Percentiles rank a stretch among this genome's conserved stretches.
These are phyloP conservation scores for Colletotrichum zoysiae DNA, from an alignment of 2,329 filamentous ascomycete genomes.

Conservation along the genomic window DNA sequence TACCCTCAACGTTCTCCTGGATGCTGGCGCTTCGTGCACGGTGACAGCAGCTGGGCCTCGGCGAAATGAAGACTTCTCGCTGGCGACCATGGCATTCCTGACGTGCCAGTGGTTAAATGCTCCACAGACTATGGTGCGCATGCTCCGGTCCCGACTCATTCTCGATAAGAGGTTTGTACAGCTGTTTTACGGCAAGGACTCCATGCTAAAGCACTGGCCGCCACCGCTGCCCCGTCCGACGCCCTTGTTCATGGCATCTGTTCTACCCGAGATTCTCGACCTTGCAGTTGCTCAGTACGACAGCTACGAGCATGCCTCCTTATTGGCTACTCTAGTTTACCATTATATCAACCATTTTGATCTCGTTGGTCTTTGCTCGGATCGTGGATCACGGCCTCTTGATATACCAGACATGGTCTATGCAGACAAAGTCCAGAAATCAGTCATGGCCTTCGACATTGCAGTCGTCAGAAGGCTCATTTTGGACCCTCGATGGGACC, in stretches of 20 bases:
- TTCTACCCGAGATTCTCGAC: slow-evolving; percentile 23
- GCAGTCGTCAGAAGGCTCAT: slow-evolving; percentile 27
- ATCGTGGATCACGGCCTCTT: neutral
- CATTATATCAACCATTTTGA: slow-evolving; percentile 5
- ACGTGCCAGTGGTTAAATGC: slow-evolving; percentile 18
- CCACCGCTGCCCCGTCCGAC: neutral
- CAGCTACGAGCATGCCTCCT: neutral
- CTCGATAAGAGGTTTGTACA: slow-evolving; percentile 17
- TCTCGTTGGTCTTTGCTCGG: neutral
- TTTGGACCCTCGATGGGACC: slow-evolving; percentile 39
- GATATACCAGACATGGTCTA: neutral
- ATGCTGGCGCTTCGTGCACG: slow-evolving; percentile 39
- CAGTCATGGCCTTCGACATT: slow-evolving; percentile 11
- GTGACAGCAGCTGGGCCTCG: neutral
- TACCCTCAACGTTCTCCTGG: slow-evolving; percentile 48
- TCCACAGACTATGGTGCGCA: neutral
- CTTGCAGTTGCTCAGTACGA: neutral
- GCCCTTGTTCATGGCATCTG: neutral
- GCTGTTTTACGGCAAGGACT: slow-evolving; percentile 15
- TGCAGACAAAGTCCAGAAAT: neutral
- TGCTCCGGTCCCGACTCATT: neutral
- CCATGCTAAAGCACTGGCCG: slow-evolving; percentile 22
- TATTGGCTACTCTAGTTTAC: slow-evolving; percentile 10
- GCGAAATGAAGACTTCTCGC: slow-evolving; percentile 15
- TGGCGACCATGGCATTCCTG: slow-evolving; percentile 29